A percentile compares a stretch with the other conserved stretches of the same genome.
Evolutionary conservation across 441 rosid species (phyloP).

Genomic region (Corymbia citriodora): DNA sequence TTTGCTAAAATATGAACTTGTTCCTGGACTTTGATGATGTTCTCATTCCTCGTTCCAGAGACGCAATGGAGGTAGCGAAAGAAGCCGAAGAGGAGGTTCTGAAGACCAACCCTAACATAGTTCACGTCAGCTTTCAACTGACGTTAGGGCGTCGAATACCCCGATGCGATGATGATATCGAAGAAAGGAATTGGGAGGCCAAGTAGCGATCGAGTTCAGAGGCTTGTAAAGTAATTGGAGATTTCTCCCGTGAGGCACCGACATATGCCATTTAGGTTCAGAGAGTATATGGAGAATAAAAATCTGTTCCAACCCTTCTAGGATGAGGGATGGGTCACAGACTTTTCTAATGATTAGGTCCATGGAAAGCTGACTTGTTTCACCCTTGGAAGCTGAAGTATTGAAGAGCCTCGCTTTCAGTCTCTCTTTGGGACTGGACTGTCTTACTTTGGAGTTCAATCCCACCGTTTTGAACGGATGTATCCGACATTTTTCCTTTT

Average conservation of each 20-base stretch:
- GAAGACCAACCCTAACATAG: conserved; percentile 37
- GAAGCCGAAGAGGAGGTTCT: conserved; percentile 59
- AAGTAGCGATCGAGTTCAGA: not conserved
- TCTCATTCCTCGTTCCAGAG: conserved; percentile 26
- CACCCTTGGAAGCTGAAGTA: not conserved
- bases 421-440: not conserved
- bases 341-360: not conserved
- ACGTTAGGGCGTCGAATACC: conserved; percentile 53
- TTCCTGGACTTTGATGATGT: not conserved
- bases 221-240: not conserved
- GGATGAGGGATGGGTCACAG: not conserved
- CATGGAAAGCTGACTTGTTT: not conserved
- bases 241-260: not conserved
- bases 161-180: conserved; percentile 1
- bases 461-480: not conserved
- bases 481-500: no score
- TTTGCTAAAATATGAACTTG: not conserved
- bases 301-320: not conserved
- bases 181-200: not conserved
- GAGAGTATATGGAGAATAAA: not conserved
- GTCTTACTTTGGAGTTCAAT: not conserved
- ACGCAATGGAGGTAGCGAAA: conserved; percentile 68
- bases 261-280: not conserved
- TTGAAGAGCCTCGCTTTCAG: not conserved
- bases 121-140: conserved; percentile 53